Base-by-base conservation (phyloP, 2,329 filamentous ascomycete genomes). In the Chaetomiaceae sp. region DNA sequence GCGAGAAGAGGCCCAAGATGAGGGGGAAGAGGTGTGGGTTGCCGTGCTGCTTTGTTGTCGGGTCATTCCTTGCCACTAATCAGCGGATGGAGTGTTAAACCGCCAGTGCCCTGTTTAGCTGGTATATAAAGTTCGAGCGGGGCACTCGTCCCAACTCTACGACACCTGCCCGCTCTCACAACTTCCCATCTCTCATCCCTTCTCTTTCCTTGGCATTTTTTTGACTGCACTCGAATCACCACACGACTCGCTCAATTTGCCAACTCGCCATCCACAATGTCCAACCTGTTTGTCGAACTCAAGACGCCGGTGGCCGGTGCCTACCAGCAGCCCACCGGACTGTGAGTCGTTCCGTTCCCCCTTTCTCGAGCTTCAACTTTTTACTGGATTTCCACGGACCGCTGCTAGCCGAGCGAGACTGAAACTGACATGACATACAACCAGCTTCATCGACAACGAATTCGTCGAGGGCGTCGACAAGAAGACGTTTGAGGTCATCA, bases 401-500 rank as follows among this genome's bases (percentile, higher is more conserved):
- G 22, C 9, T 24, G 22, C 22, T 24, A 24, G 22, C 22, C 22
- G 22, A 14, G 17, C 5, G 17, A 29, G 2, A 8, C 17, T 14
- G 14, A 27, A 18, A 8, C n/a, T 1, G 20, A 12, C 12, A 19
- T 38, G 26, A 37, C 24, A 14, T 17, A 14, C 29, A 6, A 17
- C 9, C 60, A 88, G 84, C 51, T 93, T 88, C 78, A 93, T 95
- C 78, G 90, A 93, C 79, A 90, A 91, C 68, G 85, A 96, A 70
- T 96, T 84, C 72, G 80, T 94, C 55, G 81, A 85, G 68, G 76
- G 81, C 65, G 82, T 85, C 54, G 87, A 95, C 60, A 89, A 89
- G 72, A 84, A 88, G 78, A 89, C 84, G 57, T 93, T 95, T 63
- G 88, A 95, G 71, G 86, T 89, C 67, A 84, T 93, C 76, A 95